Base-by-base conservation (phyloP, 331 rosid genomes). In the Malus hybrid region DNA sequence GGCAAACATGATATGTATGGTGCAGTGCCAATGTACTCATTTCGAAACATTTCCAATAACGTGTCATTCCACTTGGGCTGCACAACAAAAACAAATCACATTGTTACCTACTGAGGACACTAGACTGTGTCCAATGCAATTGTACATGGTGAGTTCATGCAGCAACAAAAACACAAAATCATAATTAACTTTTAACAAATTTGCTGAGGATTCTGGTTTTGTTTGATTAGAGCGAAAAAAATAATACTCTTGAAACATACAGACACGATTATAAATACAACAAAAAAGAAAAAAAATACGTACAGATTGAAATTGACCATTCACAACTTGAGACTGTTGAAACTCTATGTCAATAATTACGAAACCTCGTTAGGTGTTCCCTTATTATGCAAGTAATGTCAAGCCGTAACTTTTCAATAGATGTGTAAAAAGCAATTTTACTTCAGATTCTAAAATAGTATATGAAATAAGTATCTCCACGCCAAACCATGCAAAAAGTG, bases 51-150 rank as follows among this genome's bases (percentile, higher is more conserved):
- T 75, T 89, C 97, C 82, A 93, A 80, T 33, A 93, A 82, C 24
- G 88, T 91, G 56, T 82, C 96, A 44, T 93, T 93, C 91, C 77
- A 85, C 83, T 91, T 93, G 9, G 98, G 98, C 98, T 93, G 90
- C 85, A 85, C 68, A 64, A 81, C 83, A 75, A 85, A 56, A 22
- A 48, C 70, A 85, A 57, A 79, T 70, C 33, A 68, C 22, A 65
- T 75, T 67, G 78, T 71, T 71, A 66, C 46, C 53, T 44, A 42
- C 77, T 42, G 67, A 46, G 63, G 63, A 61, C 32, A 42, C 7
- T 57, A 24, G 55, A 71, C 65, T 26, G 55, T 56, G 16, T 26
- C 36, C 36, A 58, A 72, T 33, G 7, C 10, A 14, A 15, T 10
- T 71, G 36, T 22, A 5, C 55, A 58, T 57, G 26, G 56, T 34